Base-by-base conservation (phyloP, 139 green algal species). In the Chlamydomonas urium region DNA sequence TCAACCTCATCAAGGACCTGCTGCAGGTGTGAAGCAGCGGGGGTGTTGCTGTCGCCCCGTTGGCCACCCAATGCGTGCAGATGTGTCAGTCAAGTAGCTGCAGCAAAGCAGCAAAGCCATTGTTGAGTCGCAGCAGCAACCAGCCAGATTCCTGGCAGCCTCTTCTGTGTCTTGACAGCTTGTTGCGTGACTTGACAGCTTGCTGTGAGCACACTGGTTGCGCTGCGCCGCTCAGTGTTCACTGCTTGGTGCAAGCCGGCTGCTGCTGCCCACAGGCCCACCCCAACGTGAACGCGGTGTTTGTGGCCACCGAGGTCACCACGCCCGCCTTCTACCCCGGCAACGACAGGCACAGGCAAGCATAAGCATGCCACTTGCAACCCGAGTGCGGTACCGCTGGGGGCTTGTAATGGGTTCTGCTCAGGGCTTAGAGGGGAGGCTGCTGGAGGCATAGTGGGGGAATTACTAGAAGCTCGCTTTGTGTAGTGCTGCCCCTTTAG, bases 1-100 rank as follows among this genome's bases (percentile, higher is more conserved):
- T 95, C 35, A 86, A 92, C 74, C 63, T 95, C 8, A 81, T 90
- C 8, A 78, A 69, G 14, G 87, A 94, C 65, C 57, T 94, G 59
- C 82, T 94, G 23, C 42, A 77, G 76, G 66, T 79, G 47, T 26
- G 60, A 56, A 21, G 21, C 45, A n/a, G n/a, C n/a, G n/a, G n/a
- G n/a, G n/a, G n/a, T n/a, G n/a, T n/a, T n/a, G n/a, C n/a, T n/a
- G n/a, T n/a, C n/a, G n/a, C n/a, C n/a, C n/a, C n/a, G n/a, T n/a
- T n/a, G n/a, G n/a, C n/a, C n/a, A n/a, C n/a, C n/a, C n/a, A n/a
- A n/a, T 56, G 45, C 17, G 17, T 17, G 17, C 45, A 56, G 21
- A 26, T 17, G 17, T 56, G 17, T 56, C 17, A 56, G 45, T 56
- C 17, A 26, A 56, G 21, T 17, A 17, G 45, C 45, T 21, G 45